Evolutionary conservation across 768 basidiomycete genomes (phyloP), one percentile per base, ranked within the genome.

Genomic region (Auriculariales sp.): DNA sequence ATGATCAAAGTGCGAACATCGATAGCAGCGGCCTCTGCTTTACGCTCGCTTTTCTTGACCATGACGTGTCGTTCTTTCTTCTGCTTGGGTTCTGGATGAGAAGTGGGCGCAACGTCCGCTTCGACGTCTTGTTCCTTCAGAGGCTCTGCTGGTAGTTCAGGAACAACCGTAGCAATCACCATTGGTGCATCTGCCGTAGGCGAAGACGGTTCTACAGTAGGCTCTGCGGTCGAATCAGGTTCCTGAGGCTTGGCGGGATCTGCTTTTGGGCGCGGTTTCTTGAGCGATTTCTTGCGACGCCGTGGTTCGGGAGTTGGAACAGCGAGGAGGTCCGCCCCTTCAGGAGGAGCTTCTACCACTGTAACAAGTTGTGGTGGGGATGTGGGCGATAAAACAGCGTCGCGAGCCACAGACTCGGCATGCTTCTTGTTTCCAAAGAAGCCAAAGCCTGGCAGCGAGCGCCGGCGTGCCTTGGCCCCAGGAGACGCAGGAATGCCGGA

Each of bases 1-100:
- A 84, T 62, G 54, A 89, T 89, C 54, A 88, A 67, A 7, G 77
- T 69, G 48, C 81, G 81, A 33, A 85, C 66, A 36, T 77, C 61
- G 48, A 74, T 52, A 2, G 87, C 87, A 17, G 75, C 78, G 53
- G 79, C 69, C 56, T 74, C 73, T 17, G 83, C 82, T 3, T 72
- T 72, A 59, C 71, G 79, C 47, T 83, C 74, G 5, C 77, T 69
- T 33, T 45, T 45, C 32, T 39, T 46, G 12, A 34, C 39, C 30
- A 39, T n/a, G n/a, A n/a, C 46, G 50, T 19, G 34, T 17, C 33
- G 12, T 34, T 34, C 33, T 34, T 17, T 12, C 12, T 34, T 34
- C 17, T 34, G 33, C 33, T 34, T 12, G 33, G 33, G 33, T 34
- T 34, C 12, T 12, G 12, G 33, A 34, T 12, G 33, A 12, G 17